Conservation (phyloP, 2,329 filamentous ascomycete genomes). For the Neocucurbitaria cava region DNA sequence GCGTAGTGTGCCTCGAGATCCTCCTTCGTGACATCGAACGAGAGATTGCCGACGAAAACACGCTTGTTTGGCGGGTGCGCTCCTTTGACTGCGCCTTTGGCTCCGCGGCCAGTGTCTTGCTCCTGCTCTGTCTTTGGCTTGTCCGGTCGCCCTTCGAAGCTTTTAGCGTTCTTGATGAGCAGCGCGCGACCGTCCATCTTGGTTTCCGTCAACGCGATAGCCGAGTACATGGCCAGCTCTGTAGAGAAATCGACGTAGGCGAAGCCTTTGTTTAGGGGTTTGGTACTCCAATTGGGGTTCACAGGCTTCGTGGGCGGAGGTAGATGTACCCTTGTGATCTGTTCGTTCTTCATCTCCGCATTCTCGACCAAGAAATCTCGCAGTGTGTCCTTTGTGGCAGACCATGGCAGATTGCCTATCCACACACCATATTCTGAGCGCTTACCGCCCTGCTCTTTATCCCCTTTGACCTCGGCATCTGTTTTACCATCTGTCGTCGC, state of each 20-base stretch:
- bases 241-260: slow-evolving; percentile 92
- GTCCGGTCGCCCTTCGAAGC: slow-evolving; percentile 86
- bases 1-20: slow-evolving; percentile 80
- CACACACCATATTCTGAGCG: slow-evolving; percentile 87
- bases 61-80: slow-evolving; percentile 74
- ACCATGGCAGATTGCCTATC: slow-evolving; percentile 95
- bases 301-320: slow-evolving; percentile 61
- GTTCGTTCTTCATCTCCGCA: slow-evolving; percentile 63
- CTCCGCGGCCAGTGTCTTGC: slow-evolving; percentile 16
- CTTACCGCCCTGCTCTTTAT: slow-evolving; percentile 50
- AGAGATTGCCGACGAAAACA: slow-evolving; percentile 76
- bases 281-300: slow-evolving; percentile 52
- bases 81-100: slow-evolving; percentile 40
- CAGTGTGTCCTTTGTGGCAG: slow-evolving; percentile 74
- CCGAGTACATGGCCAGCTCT: slow-evolving; percentile 72
- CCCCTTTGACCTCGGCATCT: slow-evolving; percentile 46
- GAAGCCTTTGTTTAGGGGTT: slow-evolving; percentile 84
- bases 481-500: slow-evolving; percentile 11
- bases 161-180: slow-evolving; percentile 91
- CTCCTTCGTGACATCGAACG: slow-evolving; percentile 69
- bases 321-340: slow-evolving; percentile 85
- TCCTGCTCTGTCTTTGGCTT: slow-evolving; percentile 58
- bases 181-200: slow-evolving; percentile 78
- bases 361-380: slow-evolving; percentile 80
- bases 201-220: slow-evolving; percentile 85